Evolutionary conservation across 257 asterid genomes (phyloP), one percentile per base, ranked within the genome.

Genomic region (Rubia yunnanensis): DNA sequence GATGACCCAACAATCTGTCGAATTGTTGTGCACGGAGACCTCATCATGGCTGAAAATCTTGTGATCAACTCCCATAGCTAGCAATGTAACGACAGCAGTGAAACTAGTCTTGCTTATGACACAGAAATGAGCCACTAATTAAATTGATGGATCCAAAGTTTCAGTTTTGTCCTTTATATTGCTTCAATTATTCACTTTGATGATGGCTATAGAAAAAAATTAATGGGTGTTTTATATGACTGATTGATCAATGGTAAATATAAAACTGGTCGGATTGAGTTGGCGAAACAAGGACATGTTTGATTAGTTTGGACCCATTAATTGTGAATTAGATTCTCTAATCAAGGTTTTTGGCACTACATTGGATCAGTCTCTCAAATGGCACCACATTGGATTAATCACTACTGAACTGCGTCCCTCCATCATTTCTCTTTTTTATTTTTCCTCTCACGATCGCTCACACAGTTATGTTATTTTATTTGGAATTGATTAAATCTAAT

Each of bases 1-100:
- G 76, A 87, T 77, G 38, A 87, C 69, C 92, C 95, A 85, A 23
- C 95, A 85, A 69, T 87, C 90, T 39, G 76, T 72, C 18, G 69
- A 41, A 32, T 71, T 73, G 77, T 78, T 85, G 71, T 87, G 95
- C 56, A 83, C 74, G 17, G 88, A 83, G 69, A 87, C 85, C 17
- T 83, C 82, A 38, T 78, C 67, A 74, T 72, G 78, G 31, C 78
- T 72, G 60, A 73, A 70, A 1, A 64, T 46, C 69, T 77, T 66
- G 60, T 62, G 61, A 66, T 74, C 79, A 58, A 60, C 65, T 26
- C 75, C 91, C 91, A 84, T 53, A 27, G 38, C 48, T 9, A 15
- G 44, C 44, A 38, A 5, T 35, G 9, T 7, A 35, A n/a, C n/a
- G n/a, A n/a, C n/a, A n/a, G n/a, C n/a, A n/a, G n/a, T n/a, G n/a